These are phyloP conservation scores for Penicillium pulvis DNA, from an alignment of 495 filamentous ascomycete species.

Conservation along the genomic window DNA sequence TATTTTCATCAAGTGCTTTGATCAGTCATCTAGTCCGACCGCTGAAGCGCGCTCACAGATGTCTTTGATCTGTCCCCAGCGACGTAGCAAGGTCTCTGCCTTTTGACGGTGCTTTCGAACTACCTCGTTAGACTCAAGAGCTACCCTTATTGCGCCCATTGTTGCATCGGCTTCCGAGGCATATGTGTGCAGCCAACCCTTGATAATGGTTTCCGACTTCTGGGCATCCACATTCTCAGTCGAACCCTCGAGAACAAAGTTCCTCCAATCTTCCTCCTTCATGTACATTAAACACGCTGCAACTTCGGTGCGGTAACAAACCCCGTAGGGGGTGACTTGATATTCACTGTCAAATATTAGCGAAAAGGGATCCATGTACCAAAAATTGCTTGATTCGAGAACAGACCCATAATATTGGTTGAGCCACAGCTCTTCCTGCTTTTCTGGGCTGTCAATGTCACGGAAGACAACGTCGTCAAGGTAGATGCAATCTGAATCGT, in stretches of 20 bases:
- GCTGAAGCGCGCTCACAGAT: constrained; percentile 38
- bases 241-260: constrained; percentile 46
- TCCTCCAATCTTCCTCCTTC: constrained; percentile 46
- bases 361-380: neutral
- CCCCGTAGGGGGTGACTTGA: constrained; percentile 58
- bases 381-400: constrained; percentile 1
- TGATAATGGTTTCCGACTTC: constrained; percentile 39
- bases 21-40: constrained; percentile 16
- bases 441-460: constrained; percentile 40
- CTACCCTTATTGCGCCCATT: constrained; percentile 36
- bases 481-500: constrained; percentile 65
- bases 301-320: constrained; percentile 73
- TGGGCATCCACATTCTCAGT: constrained; percentile 33
- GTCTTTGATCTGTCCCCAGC: constrained; percentile 55
- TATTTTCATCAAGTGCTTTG: neutral
- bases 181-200: constrained; percentile 44
- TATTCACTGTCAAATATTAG: constrained; percentile 52
- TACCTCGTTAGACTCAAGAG: constrained; percentile 26
- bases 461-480: constrained; percentile 69
- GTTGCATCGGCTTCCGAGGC: constrained; percentile 35
- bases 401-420: constrained; percentile 63
- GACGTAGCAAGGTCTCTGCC: constrained; percentile 41
- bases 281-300: constrained; percentile 59
- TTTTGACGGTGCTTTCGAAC: constrained; percentile 27
- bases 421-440: constrained; percentile 54